phyloP scores from a whole-genome alignment of 2,329 filamentous ascomycete genomes.

The Trichoderma harzianum region DNA sequence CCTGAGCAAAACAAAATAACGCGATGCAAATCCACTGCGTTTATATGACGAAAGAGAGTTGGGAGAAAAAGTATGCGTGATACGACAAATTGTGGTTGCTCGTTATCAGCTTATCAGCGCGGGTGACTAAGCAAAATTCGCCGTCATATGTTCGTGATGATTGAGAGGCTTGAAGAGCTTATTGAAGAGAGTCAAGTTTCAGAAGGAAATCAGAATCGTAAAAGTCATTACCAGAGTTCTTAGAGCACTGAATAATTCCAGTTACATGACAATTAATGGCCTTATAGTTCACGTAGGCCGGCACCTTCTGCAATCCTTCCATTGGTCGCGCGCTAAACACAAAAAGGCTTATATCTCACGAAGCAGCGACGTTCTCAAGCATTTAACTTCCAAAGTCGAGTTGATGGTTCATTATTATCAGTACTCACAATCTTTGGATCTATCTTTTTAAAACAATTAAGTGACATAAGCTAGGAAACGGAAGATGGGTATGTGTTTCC shows the following conservation, averaged over 20 bases:
- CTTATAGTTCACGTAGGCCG: background rate
- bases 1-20: background rate
- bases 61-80: background rate
- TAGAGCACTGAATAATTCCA: fast-evolving
- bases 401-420: background rate
- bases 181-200: background rate
- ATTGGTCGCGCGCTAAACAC: too few relatives aligned
- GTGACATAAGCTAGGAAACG: background rate
- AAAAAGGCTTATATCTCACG: too few relatives aligned
- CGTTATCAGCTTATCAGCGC: background rate
- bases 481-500: background rate
- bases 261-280: background rate
- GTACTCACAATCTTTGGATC: background rate
- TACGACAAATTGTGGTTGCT: slow-evolving; percentile 4
- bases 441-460: background rate
- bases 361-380: background rate
- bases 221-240: background rate
- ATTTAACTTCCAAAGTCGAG: background rate
- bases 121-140: background rate
- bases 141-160: background rate
- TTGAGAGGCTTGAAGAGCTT: background rate
- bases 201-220: background rate
- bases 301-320: background rate
- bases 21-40: background rate
- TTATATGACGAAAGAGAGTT: background rate